phyloP scores from a whole-genome alignment of 371 early-diverging fungal genomes.

The Batkoa obscura region DNA sequence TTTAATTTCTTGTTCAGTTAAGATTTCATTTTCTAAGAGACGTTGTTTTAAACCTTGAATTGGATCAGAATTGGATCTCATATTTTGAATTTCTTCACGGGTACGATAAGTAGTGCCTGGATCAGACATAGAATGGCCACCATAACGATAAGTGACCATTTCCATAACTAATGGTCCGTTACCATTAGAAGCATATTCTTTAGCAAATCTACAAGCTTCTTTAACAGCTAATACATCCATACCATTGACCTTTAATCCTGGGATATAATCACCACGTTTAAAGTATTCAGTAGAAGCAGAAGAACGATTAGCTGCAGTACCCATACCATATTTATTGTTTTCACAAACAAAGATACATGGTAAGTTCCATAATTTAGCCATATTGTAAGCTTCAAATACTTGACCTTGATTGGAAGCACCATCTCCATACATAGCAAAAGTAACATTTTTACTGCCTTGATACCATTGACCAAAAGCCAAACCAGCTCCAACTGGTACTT shows the following conservation, averaged over 20 bases:
- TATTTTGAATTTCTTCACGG: conserved; percentile 92
- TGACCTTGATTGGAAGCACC: conserved; percentile 99
- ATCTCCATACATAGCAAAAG: conserved; percentile 94
- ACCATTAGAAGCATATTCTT: conserved; percentile 60
- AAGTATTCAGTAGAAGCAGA: conserved; percentile 89
- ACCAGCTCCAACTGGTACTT: conserved; percentile 96
- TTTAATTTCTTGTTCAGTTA: conserved; percentile 77
- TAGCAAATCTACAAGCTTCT: conserved; percentile 65
- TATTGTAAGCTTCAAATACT: conserved; percentile 98
- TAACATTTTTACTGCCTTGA: conserved; percentile 46
- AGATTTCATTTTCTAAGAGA: conserved; percentile 42
- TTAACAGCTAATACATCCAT: conserved; percentile 91
- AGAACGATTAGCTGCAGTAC: conserved; percentile 79
- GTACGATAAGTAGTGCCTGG: conserved; percentile 97
- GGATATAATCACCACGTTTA: conserved; percentile 92
- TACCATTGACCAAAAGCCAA: conserved; percentile 95
- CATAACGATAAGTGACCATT: conserved; percentile 95
- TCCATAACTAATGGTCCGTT: conserved; percentile 96
- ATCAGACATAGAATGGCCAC: conserved; percentile 99
- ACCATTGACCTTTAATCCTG: conserved; percentile 85
- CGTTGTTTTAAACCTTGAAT: conserved; percentile 78
- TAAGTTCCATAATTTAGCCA: conserved; percentile 97
- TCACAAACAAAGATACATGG: conserved; percentile 96
- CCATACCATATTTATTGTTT: conserved; percentile 99
- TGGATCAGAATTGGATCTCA: conserved; percentile 83